phyloP scores from a whole-genome alignment of 2,329 filamentous ascomycete species.

The Pestalotiopsis sp. region DNA sequence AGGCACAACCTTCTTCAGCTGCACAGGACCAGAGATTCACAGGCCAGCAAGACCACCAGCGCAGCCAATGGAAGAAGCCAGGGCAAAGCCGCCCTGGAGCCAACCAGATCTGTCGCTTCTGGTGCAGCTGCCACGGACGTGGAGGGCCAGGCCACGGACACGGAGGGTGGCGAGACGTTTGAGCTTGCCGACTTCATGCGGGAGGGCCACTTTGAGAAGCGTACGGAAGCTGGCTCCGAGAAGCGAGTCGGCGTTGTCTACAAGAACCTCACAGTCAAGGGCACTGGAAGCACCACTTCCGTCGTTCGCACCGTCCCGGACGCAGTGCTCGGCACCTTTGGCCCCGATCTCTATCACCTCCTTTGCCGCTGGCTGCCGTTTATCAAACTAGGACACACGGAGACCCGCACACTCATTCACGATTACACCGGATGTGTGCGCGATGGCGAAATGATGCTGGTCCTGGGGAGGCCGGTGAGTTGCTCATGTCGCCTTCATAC shows the following conservation, averaged over 20 bases:
- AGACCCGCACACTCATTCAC: slow-evolving; percentile 53
- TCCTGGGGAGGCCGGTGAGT: slow-evolving; percentile 51
- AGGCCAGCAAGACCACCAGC: slow-evolving; percentile 24
- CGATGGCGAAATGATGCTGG: slow-evolving; percentile 72
- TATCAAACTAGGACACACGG: slow-evolving; percentile 26
- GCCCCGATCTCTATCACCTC: slow-evolving; percentile 74
- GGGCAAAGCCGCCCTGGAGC: background rate
- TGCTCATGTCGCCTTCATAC: background rate
- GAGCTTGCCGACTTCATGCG: slow-evolving; percentile 72
- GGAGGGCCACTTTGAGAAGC: slow-evolving; percentile 76
- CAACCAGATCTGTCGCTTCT: slow-evolving; percentile 16
- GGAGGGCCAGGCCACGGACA: slow-evolving; percentile 38
- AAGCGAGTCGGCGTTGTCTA: slow-evolving; percentile 81
- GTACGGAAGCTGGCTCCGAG: slow-evolving; percentile 65
- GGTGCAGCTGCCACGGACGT: slow-evolving; percentile 27
- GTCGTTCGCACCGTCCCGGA: slow-evolving; percentile 75
- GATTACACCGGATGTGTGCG: slow-evolving; percentile 70
- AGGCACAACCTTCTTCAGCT: slow-evolving; percentile 37
- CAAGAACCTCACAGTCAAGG: slow-evolving; percentile 76
- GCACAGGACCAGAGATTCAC: slow-evolving; percentile 37
- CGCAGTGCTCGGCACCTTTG: slow-evolving; percentile 77
- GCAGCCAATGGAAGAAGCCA: slow-evolving; percentile 9
- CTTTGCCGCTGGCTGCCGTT: slow-evolving; percentile 46
- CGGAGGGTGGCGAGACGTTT: slow-evolving; percentile 55
- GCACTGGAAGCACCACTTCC: slow-evolving; percentile 65